phyloP scores from a whole-genome alignment of 129 eudicot species.

The Helianthus tuberosus region DNA sequence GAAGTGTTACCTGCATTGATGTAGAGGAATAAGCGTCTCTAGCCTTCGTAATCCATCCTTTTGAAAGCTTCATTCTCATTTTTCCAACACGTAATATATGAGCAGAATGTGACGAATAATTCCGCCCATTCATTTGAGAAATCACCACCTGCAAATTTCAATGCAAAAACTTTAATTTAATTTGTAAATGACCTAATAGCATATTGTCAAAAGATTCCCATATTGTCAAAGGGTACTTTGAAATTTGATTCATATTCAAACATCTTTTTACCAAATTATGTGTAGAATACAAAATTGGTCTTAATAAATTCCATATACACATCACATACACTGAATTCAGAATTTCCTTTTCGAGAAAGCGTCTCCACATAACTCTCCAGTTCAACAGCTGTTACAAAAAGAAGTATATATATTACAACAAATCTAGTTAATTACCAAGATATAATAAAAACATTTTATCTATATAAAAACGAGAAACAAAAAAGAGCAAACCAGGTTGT shows the following conservation, averaged over 20 bases:
- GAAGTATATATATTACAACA: neutral
- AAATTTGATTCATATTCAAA: slow-evolving; percentile 5
- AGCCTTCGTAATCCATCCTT: slow-evolving; percentile 97
- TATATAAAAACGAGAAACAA: neutral
- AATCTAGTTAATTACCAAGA: slow-evolving; percentile 4
- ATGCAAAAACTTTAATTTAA: slow-evolving; percentile 14
- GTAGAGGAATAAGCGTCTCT: slow-evolving; percentile 85
- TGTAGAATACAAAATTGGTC: slow-evolving; percentile 1
- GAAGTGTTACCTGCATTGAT: slow-evolving; percentile 82
- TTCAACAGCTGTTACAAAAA: slow-evolving; percentile 65
- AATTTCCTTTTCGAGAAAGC: slow-evolving; percentile 64
- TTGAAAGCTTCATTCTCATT: slow-evolving; percentile 79
- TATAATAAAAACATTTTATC: neutral
- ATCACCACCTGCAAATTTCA: slow-evolving; percentile 65
- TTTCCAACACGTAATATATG: slow-evolving; percentile 88
- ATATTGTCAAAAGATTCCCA: slow-evolving; percentile 4
- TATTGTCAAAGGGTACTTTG: slow-evolving; percentile 17
- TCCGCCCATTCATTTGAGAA: slow-evolving; percentile 93
- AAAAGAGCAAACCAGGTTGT: slow-evolving; percentile 67
- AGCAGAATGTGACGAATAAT: slow-evolving; percentile 79
- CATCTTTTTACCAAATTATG: slow-evolving; percentile 7
- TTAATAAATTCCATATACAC: slow-evolving; percentile 13
- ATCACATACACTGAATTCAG: slow-evolving; percentile 80
- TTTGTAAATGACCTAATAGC: neutral
- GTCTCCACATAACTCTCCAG: slow-evolving; percentile 71